Evolutionary conservation across 2,329 filamentous ascomycete species (phyloP).

Genomic region (Colletotrichum sp.): DNA sequence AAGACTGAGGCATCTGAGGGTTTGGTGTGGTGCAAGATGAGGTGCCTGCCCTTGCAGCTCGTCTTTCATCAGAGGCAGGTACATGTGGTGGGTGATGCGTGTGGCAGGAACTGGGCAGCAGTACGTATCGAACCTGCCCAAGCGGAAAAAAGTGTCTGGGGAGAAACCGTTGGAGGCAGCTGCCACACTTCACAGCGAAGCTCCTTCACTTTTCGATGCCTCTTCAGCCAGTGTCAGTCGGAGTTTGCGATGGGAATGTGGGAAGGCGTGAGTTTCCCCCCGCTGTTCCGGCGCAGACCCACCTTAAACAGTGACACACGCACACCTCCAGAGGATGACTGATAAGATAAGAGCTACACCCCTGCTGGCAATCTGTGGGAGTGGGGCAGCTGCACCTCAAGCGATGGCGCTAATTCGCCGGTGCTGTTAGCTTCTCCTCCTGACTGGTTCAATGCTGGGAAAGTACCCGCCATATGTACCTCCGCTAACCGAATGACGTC

Average conservation of each 20-base stretch:
- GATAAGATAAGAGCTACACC: conserved; percentile 22
- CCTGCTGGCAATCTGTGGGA: background rate
- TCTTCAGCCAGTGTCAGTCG: background rate
- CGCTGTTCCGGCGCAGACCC: background rate
- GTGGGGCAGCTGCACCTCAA: background rate
- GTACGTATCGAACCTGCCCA: background rate
- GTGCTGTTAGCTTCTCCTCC: background rate
- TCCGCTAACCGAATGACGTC: conserved; percentile 15
- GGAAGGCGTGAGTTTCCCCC: background rate
- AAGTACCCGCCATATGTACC: background rate
- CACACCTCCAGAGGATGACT: background rate
- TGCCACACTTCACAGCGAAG: background rate
- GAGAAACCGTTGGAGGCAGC: background rate
- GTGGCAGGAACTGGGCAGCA: background rate
- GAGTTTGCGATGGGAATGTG: background rate
- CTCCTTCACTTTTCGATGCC: background rate
- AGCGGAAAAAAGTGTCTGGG: background rate
- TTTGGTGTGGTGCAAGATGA: background rate
- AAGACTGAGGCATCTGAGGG: background rate
- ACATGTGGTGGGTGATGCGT: background rate
- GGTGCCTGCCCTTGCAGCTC: background rate
- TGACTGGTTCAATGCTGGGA: background rate
- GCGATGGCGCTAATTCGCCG: background rate
- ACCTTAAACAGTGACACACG: background rate
- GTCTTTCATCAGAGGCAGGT: background rate